Base-by-base conservation (phyloP, 768 basidiomycete genomes). In the Naganishia friedmannii region DNA sequence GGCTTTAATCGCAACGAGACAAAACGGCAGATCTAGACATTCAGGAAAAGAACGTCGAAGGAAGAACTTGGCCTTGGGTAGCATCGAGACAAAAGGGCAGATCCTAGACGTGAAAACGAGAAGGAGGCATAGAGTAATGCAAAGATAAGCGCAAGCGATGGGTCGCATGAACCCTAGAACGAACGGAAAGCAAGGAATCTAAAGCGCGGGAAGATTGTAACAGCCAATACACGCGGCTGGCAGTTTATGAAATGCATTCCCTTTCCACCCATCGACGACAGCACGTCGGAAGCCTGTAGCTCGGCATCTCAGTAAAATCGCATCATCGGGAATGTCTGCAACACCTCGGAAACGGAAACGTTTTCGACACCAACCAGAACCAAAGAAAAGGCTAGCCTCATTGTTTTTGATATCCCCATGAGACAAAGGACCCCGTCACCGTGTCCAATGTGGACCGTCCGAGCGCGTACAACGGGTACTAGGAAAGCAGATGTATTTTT, bases 351-450 rank as follows among this genome's bases (percentile, higher is more conserved):
- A 3, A 54, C 8, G n/a, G 3, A 10, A 5, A n/a, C 21, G 17
- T n/a, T 17, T n/a, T 26, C 21, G 4, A 57, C 12, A 29, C 56
- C 10, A 9, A 42, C 9, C 31, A 63, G 34, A 63, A 42, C 42
- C 42, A 1, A 45, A 12, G n/a, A n/a, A 45, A 9, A 28, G 13
- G 37, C 60, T 42, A 63, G 60, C 60, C 60, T 63, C 60, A 63
- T 63, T 63, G 42, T 63, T 39, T 63, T 63, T 63, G 60, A 63
- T 60, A 63, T 63, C 60, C 60, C 60, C 60, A 45, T 63, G 60
- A 63, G 60, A 63, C 60, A 63, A 46, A 45, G 60, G 60, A 63
- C 37, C 60, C 60, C 60, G 60, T 63, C 60, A 63, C 60, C 13
- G 34, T 46, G 60, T 63, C 60, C 8, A 63, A 45, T 26, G 39